Evolutionary conservation across 805 yeast genomes (phyloP), one percentile per base, ranked within the genome.

Genomic region (Yamadazyma sp.): DNA sequence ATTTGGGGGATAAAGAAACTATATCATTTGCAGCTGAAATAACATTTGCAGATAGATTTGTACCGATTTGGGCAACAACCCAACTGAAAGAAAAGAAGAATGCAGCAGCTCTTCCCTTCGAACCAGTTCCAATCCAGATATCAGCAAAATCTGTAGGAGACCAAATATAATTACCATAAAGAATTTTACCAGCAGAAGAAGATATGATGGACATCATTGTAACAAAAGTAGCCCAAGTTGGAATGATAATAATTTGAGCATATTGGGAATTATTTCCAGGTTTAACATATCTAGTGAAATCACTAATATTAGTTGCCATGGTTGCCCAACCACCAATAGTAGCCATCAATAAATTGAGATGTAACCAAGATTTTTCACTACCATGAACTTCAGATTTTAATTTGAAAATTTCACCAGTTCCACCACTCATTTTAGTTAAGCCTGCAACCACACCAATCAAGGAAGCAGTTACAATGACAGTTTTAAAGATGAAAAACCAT

Each of bases 121-220:
- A 30, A 7, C 44, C 44, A 8, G 40, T 27, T 4, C 56, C 54
- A 33, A 50, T 55, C 45, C 69, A 60, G 9, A 58, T 43, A 3
- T 50, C 52, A 34, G 64, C 60, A 42, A 67, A 65, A 31, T 56
- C 60, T 5, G 67, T 53, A 28, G 74, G 75, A 21, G 63, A 54
- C 74, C 74, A 70, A 29, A 67, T 60, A 18, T 59, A 59, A n/a
- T 58, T 53, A 3, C 72, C 73, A 38, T 60, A 65, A 25, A 63
- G 48, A 25, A 58, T 42, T 33, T 61, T 58, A 13, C 70, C 64
- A 4, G 65, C 56, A 18, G 62, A 54, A 4, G 62, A 50, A 6
- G 56, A 56, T n/a, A 60, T 46, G 26, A 60, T 50, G 12, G 64
- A 65, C 42, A 43, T 35, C 40, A 41, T 41, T 10, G 39, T 41